Base-by-base conservation (phyloP, 2,329 filamentous ascomycete genomes). In the Sclerotiophoma versabilis region DNA sequence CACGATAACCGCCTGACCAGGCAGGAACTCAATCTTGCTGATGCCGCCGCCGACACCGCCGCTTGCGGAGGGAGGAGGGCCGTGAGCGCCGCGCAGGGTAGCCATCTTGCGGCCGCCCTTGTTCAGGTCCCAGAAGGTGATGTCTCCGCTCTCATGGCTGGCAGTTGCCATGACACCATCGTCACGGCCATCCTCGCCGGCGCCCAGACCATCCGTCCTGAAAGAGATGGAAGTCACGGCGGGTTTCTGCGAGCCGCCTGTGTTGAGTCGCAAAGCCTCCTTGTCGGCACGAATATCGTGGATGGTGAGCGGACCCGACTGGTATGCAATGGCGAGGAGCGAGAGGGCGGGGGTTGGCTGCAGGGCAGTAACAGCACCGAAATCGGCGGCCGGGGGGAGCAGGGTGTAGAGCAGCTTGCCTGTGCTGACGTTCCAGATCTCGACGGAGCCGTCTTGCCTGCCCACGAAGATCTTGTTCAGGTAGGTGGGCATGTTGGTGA, bases 361-460 rank as follows among this genome's bases (percentile, higher is more conserved):
- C 44, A 99, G 80, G 34, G 92, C 92, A 5, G 91, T 96, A n/a
- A 98, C 90, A 12, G 89, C 82, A 39, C 93, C 93, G 63, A 85
- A 88, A 46, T 87, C 83, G 2, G 87, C 81, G 8, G 84, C 84
- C 0, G 90, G 87, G 0, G 95, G 90, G 12, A 95, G 79, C 45
- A 99, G 88, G 2, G 92, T 96, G 75, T 97, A 96, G 23, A 99
- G 86, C 48, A 97, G 82, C 74, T 96, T 96, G 41, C 83, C 93
- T 3, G 91, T 96, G 71, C 90, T 96, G 57, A 99, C 81, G 71
- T 99, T 99, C 93, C 95, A 99, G 44, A 99, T 96, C 71, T 99
- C 95, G 8, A 97, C 88, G 74, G 87, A 89, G 6, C 95, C 95
- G 73, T 99, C 92, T 59, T 84, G 85, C 66, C 92, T 87, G 9